Conservation (phyloP, 305 asterid species). For the Striga hermonthica region DNA sequence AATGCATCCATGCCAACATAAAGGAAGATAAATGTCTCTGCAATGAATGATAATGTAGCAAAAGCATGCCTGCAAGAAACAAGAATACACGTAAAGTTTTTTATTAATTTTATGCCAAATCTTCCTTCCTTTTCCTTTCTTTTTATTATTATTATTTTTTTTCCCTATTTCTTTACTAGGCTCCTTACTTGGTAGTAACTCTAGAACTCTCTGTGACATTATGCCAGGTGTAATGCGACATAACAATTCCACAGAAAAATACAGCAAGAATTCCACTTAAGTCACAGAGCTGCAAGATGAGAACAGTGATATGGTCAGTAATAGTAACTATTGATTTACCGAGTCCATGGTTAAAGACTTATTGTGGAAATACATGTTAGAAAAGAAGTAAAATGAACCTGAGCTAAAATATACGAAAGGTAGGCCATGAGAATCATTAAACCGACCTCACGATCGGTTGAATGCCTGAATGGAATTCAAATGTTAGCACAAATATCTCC, state of each 20-base stretch:
- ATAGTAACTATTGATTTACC: not conserved
- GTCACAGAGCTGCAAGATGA: conserved; percentile 54
- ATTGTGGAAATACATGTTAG: not conserved
- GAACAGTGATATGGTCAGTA: conserved; percentile 12
- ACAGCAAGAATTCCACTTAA: conserved; percentile 55
- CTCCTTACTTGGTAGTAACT: conserved; percentile 66
- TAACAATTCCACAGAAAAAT: conserved; percentile 58
- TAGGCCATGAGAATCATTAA: conserved; percentile 88
- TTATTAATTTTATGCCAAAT: too few relatives aligned
- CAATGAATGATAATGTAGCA: conserved; percentile 68
- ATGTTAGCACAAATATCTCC: conserved; percentile 6
- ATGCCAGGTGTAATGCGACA: conserved; percentile 58
- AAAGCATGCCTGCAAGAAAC: conserved; percentile 56
- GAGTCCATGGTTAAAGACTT: not conserved
- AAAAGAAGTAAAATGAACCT: conserved; percentile 37
- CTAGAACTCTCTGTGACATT: conserved; percentile 59
- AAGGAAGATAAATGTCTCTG: conserved; percentile 73
- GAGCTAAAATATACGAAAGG: conserved; percentile 67
- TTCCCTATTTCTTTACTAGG: too few relatives aligned
- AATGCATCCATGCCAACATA: conserved; percentile 93
- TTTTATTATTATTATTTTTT: too few relatives aligned
- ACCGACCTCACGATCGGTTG: conserved; percentile 76
- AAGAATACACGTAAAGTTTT: not conserved
- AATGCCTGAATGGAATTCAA: conserved; percentile 52
- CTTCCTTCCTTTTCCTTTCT: too few relatives aligned